Evolutionary conservation across 306 rosid genomes (phyloP).

Genomic region (Castanospermum australe): DNA sequence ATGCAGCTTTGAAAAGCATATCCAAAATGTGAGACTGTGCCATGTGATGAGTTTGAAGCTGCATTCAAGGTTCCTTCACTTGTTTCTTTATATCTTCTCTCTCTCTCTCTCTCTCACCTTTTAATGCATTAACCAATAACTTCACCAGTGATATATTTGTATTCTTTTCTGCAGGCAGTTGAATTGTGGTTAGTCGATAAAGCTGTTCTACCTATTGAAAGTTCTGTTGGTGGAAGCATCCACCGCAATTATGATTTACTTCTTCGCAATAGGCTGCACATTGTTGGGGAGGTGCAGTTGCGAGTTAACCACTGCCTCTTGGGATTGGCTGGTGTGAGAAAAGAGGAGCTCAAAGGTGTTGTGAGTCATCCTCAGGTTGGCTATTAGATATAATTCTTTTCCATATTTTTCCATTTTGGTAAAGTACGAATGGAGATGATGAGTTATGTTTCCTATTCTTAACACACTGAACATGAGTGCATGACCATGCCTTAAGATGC

Average conservation of each 20-base stretch:
- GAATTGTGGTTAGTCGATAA: conserved; percentile 75
- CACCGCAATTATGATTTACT: conserved; percentile 78
- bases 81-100: background rate
- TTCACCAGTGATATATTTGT: conserved; percentile 1
- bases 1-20: conserved; percentile 73
- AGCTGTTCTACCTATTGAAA: conserved; percentile 83
- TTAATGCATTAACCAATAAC: background rate
- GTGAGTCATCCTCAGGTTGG: conserved; percentile 75
- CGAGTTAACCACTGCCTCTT: conserved; percentile 64
- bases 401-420: background rate
- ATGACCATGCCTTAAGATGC: background rate
- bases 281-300: conserved; percentile 68
- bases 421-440: background rate
- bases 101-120: background rate
- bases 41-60: conserved; percentile 67
- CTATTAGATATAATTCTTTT: background rate
- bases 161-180: conserved; percentile 53
- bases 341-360: conserved; percentile 53
- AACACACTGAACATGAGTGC: background rate
- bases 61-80: conserved; percentile 54
- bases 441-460: background rate
- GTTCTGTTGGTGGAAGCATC: conserved; percentile 68
- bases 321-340: conserved; percentile 54
- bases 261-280: conserved; percentile 67
- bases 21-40: conserved; percentile 73